Conservation (phyloP, 148 eudicot species). For the Fallopia convolvulus region DNA sequence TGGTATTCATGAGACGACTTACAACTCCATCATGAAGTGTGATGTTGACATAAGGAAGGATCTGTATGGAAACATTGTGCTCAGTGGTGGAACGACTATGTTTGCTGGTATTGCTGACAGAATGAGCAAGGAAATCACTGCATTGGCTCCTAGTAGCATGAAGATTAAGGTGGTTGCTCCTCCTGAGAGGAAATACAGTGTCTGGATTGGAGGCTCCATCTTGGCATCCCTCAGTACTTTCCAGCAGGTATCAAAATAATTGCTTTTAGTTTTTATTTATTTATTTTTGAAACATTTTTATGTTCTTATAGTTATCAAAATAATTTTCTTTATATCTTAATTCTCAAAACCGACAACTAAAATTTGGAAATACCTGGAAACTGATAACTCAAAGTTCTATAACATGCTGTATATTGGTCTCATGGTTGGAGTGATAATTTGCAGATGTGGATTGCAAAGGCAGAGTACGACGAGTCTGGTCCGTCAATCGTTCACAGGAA, state of each 20-base stretch:
- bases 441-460: constrained; percentile 47
- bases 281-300: neutral
- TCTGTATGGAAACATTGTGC: constrained; percentile 36
- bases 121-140: constrained; percentile 38
- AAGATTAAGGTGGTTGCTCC: constrained; percentile 42
- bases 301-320: neutral
- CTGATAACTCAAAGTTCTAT: neutral
- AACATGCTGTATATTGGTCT: neutral
- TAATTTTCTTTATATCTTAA: no score
- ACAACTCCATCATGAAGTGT: constrained; percentile 43
- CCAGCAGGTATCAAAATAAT: constrained; percentile 28
- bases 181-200: constrained; percentile 41
- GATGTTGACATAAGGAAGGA: constrained; percentile 41
- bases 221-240: constrained; percentile 39
- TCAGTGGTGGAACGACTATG: constrained; percentile 43
- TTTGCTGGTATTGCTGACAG: constrained; percentile 41
- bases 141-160: constrained; percentile 41
- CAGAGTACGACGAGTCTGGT: constrained; percentile 38
- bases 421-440: neutral
- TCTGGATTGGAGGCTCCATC: constrained; percentile 44
- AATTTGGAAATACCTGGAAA: no score
- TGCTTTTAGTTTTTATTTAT: neutral
- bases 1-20: constrained; percentile 35
- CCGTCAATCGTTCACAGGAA: constrained; percentile 44
- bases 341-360: no score